These are phyloP conservation scores for Cylindrotheca closterium DNA, from an alignment of 108 stramenopile genomes.

Conservation along the genomic window DNA sequence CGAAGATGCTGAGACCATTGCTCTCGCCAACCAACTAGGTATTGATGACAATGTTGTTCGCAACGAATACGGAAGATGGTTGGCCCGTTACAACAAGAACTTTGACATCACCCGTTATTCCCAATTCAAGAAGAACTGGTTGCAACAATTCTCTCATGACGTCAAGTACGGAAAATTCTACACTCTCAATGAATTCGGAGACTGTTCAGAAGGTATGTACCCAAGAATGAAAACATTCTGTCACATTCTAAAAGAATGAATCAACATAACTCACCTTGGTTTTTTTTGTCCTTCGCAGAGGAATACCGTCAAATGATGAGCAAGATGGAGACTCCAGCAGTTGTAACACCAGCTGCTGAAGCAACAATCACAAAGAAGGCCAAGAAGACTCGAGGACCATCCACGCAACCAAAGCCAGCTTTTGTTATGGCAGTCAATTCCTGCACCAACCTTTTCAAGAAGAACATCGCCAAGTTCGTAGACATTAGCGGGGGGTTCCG, in stretches of 20 bases:
- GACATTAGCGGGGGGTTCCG: too few species aligned
- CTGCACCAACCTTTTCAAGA: too few species aligned
- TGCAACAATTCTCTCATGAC: neutral
- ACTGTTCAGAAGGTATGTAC: slow-evolving; percentile 1
- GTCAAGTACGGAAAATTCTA: neutral
- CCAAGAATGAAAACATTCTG: neutral
- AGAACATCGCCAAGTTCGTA: too few species aligned
- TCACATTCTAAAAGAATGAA: neutral
- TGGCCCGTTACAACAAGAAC: neutral
- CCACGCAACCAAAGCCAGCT: neutral
- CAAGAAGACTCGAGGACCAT: neutral
- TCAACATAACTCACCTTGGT: neutral
- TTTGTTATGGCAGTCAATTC: neutral
- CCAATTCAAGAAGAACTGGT: neutral
- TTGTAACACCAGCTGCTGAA: neutral
- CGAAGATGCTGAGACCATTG: neutral
- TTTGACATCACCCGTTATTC: neutral
- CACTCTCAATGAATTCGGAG: neutral
- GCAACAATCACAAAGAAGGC: neutral
- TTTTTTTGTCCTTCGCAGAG: neutral
- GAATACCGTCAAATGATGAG: neutral
- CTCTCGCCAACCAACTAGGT: neutral
- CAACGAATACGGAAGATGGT: neutral
- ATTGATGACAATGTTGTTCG: neutral
- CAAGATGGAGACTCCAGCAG: neutral